Evolutionary conservation across 306 rosid species (phyloP), one percentile per base, ranked within the genome.

Genomic region (Cicer yamashitae): DNA sequence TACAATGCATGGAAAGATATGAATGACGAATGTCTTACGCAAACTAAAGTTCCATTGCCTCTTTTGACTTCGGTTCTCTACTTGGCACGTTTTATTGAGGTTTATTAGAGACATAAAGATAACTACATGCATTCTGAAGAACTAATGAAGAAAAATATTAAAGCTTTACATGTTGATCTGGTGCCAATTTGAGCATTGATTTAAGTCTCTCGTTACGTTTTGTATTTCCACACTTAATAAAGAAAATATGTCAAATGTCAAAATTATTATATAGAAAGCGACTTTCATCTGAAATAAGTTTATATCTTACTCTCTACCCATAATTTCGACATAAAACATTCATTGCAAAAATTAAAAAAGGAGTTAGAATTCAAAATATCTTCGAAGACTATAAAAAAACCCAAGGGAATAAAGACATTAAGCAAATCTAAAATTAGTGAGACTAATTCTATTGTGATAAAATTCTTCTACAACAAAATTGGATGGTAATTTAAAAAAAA

Each of bases 1-100:
- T 11, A 0, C 1, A 53, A 84, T 41, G 74, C 75, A 0, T 87
- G 82, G 91, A 82, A 84, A 79, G 86, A 87, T 18, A 82, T 84
- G 13, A 79, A 82, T 12, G 81, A 78, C 15, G 82, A 58, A n/a
- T 48, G 12, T 8, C 70, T 51, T 10, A 48, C 52, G 34, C 82
- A 56, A 61, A 25, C 73, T 37, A 25, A 10, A 40, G 67, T 67
- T 59, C 59, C 48, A 15, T 54, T 44, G 82, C 65, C 65, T 22
- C 61, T 70, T 51, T 8, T 78, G 0, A 50, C n/a, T 6, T 48
- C 58, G 0, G 7, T 5, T 61, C 22, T 78, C 17, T 70, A 78
- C 14, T 2, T 78, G 13, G 20, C 59, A 22, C 2, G 11, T 2
- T 40, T 45, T 78, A 78, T 61, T 7, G 72, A 62, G 30, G 77